A percentile compares a stretch with the other conserved stretches of the same genome.
These are phyloP conservation scores for Polygonum maritimum DNA, from an alignment of 148 eudicot species.

Conservation along the genomic window DNA sequence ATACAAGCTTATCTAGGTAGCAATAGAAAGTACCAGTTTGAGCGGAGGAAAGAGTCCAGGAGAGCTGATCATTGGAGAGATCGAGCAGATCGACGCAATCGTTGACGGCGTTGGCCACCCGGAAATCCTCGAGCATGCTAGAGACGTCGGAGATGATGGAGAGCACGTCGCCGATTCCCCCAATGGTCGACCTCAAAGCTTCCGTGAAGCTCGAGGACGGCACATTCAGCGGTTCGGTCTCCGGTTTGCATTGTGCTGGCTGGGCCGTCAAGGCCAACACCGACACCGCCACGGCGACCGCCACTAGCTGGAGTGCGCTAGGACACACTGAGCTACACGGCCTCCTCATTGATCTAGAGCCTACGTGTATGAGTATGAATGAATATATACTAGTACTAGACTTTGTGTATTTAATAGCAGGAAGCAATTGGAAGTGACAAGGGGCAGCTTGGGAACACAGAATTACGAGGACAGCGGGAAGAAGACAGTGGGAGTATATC, in stretches of 20 bases:
- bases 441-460: not conserved
- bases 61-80: not conserved
- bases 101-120: not conserved
- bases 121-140: not conserved
- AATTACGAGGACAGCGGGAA: not conserved
- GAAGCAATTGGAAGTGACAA: not conserved
- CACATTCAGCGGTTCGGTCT: not conserved
- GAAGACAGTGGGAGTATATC: not conserved
- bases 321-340: not conserved
- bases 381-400: too few species aligned
- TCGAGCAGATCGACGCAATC: constrained; percentile 1
- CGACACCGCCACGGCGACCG: not conserved
- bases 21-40: not conserved
- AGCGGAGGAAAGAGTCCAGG: not conserved
- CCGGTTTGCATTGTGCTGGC: not conserved
- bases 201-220: not conserved
- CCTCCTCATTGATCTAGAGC: not conserved
- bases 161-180: not conserved
- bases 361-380: too few species aligned
- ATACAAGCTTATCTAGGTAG: not conserved
- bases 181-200: not conserved
- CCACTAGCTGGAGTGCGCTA: too few species aligned
- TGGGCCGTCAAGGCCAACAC: not conserved
- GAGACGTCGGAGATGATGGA: not conserved
- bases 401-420: not conserved